Base-by-base conservation (phyloP, 2,329 filamentous ascomycete genomes). In the Alternaria sp. region DNA sequence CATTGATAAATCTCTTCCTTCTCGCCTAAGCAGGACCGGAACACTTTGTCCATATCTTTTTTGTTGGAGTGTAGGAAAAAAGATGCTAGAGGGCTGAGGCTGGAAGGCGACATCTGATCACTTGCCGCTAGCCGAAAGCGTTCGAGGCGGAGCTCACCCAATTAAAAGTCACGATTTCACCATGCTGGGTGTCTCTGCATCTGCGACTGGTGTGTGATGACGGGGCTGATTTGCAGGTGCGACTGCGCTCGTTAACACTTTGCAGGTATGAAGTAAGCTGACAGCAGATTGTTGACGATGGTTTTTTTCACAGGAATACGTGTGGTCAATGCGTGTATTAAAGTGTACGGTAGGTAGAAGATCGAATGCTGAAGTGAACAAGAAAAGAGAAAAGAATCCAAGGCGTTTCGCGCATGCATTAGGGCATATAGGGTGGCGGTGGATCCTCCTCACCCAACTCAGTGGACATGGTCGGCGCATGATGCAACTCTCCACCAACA, bases 361-460 rank as follows among this genome's bases (percentile, higher is more conserved):
- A 23, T 48, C 0, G 21, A 4, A 14, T 21, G 4, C 5, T 2
- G 14, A 48, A 48, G 44, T 24, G 11, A 17, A 14, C n/a, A 29
- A 34, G 21, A 42, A 55, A 23, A 34, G 5, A 36, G 28, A 14
- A 14, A 17, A n/a, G n/a, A 14, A 17, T 0, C 3, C 17, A 7
- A 26, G 3, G 23, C 4, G 5, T 29, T n/a, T 33, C 29, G 9
- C 46, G 9, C 31, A 26, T 21, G 11, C 46, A 37, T 56, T 31
- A 52, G 23, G 54, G 48, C 24, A 34, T 26, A 8, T 69, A 69
- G 2, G 67, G 66, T 4, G 68, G 68, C 4, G 68, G 68, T 7
- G 67, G 62, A 36, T 64, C 67, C 11, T 34, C 60, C 51, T 71
- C 68, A 9, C 68, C 68, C 29, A 71, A 44, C 33, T 69, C 61